Evolutionary conservation across 2,329 filamentous ascomycete genomes (phyloP).

Genomic region (Claviceps pazoutovae): DNA sequence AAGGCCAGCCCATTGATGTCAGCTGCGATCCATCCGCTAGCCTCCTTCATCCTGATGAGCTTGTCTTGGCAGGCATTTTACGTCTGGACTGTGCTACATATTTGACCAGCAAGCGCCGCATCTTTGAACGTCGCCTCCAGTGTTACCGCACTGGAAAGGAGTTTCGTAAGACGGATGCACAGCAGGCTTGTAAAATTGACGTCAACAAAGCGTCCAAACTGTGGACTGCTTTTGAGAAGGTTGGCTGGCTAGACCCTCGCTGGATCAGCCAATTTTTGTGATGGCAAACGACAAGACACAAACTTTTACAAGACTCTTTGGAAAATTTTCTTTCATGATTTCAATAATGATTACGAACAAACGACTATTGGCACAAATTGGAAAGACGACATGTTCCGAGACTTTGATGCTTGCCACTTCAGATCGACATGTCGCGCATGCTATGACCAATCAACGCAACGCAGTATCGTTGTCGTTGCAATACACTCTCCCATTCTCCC

Average conservation of each 20-base stretch:
- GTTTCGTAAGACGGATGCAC: slow-evolving; percentile 89
- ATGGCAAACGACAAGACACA: slow-evolving; percentile 1
- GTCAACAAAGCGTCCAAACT: slow-evolving; percentile 94
- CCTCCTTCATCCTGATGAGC: slow-evolving; percentile 65
- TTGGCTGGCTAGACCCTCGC: slow-evolving; percentile 59
- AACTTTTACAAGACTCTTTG: not conserved
- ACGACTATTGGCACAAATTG: not conserved
- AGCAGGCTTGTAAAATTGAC: slow-evolving; percentile 95
- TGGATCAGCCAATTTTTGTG: slow-evolving; percentile 27
- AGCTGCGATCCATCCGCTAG: slow-evolving; percentile 54
- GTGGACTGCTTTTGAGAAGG: slow-evolving; percentile 77
- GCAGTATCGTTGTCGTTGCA: not conserved
- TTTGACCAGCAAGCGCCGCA: slow-evolving; percentile 80
- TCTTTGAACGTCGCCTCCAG: slow-evolving; percentile 66
- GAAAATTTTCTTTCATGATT: not conserved
- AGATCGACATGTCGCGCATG: slow-evolving; percentile 2
- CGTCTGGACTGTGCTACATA: slow-evolving; percentile 80
- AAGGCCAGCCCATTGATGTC: slow-evolving; percentile 65
- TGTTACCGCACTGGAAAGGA: slow-evolving; percentile 58
- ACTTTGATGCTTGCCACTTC: not conserved
- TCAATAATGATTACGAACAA: not conserved
- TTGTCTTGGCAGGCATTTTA: slow-evolving; percentile 61
- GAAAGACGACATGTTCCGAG: not conserved
- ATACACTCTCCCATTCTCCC: not conserved
- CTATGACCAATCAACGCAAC: not conserved